These are phyloP conservation scores for Yarrowia sp. DNA, from an alignment of 805 yeast genomes.

Conservation along the genomic window DNA sequence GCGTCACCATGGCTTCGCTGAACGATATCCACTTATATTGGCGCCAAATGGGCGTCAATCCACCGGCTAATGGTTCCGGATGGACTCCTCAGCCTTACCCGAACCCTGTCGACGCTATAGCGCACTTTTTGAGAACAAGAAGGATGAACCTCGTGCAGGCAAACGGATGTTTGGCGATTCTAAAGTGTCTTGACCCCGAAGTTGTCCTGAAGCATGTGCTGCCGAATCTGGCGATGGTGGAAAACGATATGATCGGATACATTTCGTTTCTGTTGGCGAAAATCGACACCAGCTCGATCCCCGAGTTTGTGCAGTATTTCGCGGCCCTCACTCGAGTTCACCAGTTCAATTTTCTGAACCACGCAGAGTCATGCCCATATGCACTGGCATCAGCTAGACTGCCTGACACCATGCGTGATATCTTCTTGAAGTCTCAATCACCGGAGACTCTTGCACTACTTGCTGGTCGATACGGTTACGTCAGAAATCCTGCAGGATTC, in stretches of 20 bases:
- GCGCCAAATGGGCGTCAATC: too few relatives aligned
- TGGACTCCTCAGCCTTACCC: too few relatives aligned
- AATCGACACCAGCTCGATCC: not conserved
- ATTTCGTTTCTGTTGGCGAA: not conserved
- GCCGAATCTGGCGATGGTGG: not conserved
- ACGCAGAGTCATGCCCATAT: not conserved
- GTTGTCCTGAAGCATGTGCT: not conserved
- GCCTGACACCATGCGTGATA: not conserved
- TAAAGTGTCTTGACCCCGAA: not conserved
- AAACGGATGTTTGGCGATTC: not conserved
- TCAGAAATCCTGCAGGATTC: too few relatives aligned
- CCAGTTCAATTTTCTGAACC: not conserved
- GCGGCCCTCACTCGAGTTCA: not conserved
- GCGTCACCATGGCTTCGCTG: too few relatives aligned
- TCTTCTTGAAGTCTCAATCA: not conserved
- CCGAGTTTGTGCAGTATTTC: not conserved
- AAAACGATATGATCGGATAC: not conserved
- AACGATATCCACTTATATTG: too few relatives aligned
- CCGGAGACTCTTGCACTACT: not conserved
- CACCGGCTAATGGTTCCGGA: too few relatives aligned
- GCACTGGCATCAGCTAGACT: not conserved
- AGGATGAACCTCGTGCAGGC: too few relatives aligned
- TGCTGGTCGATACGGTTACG: too few relatives aligned
- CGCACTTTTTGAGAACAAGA: too few relatives aligned
- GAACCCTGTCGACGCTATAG: too few relatives aligned